Conservation (phyloP, 257 asterid genomes). For the Solanum ahanhuiri region DNA sequence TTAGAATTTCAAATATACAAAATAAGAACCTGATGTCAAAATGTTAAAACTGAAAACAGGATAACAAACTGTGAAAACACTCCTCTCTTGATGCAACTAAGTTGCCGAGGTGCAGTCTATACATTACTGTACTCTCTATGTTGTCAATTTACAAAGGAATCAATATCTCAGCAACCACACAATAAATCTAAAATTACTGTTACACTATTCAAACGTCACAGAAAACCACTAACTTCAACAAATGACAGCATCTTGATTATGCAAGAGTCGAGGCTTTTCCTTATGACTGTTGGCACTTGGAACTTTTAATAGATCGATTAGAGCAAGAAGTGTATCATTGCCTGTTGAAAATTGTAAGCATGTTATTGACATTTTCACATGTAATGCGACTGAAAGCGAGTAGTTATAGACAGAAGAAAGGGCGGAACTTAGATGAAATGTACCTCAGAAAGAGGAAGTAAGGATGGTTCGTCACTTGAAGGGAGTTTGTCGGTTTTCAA, state of each 20-base stretch:
- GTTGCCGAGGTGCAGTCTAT: background rate
- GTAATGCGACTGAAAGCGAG: background rate
- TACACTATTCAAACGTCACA: background rate
- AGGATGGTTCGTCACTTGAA: conserved; percentile 20
- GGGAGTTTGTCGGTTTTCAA: conserved; percentile 24
- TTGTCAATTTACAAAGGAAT: background rate
- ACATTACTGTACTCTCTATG: background rate
- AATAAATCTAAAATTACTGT: background rate
- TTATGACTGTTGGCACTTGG: background rate
- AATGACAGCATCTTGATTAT: background rate
- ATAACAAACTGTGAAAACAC: background rate
- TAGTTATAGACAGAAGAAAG: background rate
- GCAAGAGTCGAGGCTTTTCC: background rate
- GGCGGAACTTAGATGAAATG: background rate
- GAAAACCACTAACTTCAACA: background rate
- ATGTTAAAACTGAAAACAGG: background rate
- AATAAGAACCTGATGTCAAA: background rate
- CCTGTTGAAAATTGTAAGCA: background rate
- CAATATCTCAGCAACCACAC: background rate
- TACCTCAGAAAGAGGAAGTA: conserved; percentile 37
- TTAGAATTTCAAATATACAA: background rate
- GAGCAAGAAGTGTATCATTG: background rate
- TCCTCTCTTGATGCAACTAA: background rate
- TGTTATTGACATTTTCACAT: background rate
- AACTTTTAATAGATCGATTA: background rate